A percentile compares a stretch with the other conserved stretches of the same genome.
These are phyloP conservation scores for Tagetes erecta DNA, from an alignment of 129 eudicot genomes.

Conservation along the genomic window DNA sequence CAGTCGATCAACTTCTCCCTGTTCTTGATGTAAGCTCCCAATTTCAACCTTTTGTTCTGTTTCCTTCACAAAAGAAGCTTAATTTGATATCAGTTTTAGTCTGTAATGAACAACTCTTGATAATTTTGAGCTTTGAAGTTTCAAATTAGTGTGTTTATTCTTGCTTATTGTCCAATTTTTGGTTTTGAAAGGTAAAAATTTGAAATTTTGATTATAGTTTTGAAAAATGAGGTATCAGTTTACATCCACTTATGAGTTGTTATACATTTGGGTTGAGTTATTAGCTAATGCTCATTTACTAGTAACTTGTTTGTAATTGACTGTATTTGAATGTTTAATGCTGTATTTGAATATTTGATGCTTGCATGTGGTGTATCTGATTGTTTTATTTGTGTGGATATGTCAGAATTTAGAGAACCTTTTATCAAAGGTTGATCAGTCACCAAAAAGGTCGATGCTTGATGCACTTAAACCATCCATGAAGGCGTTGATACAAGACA, in stretches of 20 bases:
- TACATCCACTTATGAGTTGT: neutral
- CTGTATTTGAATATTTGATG: neutral
- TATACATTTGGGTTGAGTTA: neutral
- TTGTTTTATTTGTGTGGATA: conserved; percentile 23
- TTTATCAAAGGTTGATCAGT: conserved; percentile 76
- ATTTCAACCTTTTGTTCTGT: neutral
- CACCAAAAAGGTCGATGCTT: conserved; percentile 66
- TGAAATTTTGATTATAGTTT: neutral
- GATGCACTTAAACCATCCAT: conserved; percentile 66
- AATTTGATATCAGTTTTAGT: neutral
- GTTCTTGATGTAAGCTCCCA: conserved; percentile 71
- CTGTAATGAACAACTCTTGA: neutral
- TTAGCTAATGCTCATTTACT: conserved; percentile 17
- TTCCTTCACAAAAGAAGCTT: too few relatives aligned
- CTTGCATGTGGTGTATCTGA: neutral
- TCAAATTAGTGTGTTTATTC: conserved; percentile 5
- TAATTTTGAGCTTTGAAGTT: conserved; percentile 4
- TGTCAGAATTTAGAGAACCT: conserved; percentile 55
- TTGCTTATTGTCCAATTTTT: neutral
- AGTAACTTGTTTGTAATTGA: neutral
- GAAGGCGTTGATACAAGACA: conserved; percentile 60
- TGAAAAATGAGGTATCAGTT: neutral
- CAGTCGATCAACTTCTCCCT: conserved; percentile 58
- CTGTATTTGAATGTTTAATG: too few relatives aligned
- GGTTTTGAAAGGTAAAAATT: neutral